Evolutionary conservation across 306 rosid genomes (phyloP), one percentile per base, ranked within the genome.

Genomic region (Astragalus glycyphyllos): DNA sequence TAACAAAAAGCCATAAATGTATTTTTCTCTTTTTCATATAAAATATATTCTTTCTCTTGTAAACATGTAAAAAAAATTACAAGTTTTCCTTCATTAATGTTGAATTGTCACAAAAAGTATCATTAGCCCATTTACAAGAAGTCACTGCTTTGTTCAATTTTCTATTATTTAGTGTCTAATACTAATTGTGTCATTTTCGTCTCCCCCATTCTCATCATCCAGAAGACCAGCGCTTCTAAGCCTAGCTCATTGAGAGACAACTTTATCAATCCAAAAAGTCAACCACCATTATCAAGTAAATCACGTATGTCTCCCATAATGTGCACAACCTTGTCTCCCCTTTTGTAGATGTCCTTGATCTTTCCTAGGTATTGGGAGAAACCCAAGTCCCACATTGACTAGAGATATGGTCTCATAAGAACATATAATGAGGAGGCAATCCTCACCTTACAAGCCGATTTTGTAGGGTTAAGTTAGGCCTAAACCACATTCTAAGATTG

Each of bases 251-350:
- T 12, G 23, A n/a, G 42, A 58, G 23, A n/a, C 23, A 32, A 58
- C 64, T 34, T 42, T 32, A 34, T 32, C 42, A 7, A 56, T 32
- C 1, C 8, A 16, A 58, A n/a, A 32, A 7, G 44, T 8, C 44
- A 58, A 32, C 12, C 4, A 32, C 44, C 20, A 58, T 58, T 32
- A 58, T 58, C 64, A 34, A 58, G 64, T 58, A 42, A 34, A 58
- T 34, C 64, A 34, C 32, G 42, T 32, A 13, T 11, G 34, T 5
- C 11, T 7, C 42, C 44, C 37, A 32, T 32, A 58, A 12, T 58
- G 16, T 32, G 13, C 42, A 31, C 35, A 2, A n/a, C 8, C 6
- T 57, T 58, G 23, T 32, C 44, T 13, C 63, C 34, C 44, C 17
- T 11, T 29, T 12, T 11, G 40, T 56, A 56, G 23, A 54, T 54